Base-by-base conservation (phyloP, 2,329 filamentous ascomycete genomes). In the Chrysosphaeria jannelii region DNA sequence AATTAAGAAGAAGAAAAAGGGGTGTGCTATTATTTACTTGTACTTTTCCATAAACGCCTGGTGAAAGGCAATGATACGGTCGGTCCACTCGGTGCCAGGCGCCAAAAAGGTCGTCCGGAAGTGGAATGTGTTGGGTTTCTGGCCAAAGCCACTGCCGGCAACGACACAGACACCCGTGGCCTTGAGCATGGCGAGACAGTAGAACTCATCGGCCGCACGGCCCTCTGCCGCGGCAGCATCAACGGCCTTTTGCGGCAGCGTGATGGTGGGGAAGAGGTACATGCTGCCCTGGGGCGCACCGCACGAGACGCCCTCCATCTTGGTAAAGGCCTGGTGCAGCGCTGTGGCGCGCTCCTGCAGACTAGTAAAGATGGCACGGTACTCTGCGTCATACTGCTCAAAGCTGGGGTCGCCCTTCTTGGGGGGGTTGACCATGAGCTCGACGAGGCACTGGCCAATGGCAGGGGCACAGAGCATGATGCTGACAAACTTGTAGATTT, bases 401-500 rank as follows among this genome's bases (percentile, higher is more conserved):
- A 72, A 71, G 33, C 74, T 88, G 10, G 75, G 72, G 29, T 88
- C 69, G 28, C 85, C 81, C 35, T 64, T 46, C 39, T 59, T 57
- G 19, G 85, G 85, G 25, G 85, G 85, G 54, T 93, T 91, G 38
- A 91, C 78, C 81, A 93, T 91, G 42, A 90, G 52, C 51, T 93
- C 85, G 30, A 97, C 74, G 22, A 93, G 57, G 48, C 85, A 93
- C 55, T 97, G 85, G 29, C 79, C 81, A 34, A 90, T 61, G 36
- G 97, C 85, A 13, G 85, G 81, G 23, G 85, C 70, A 48, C 85
- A 97, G 34, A 97, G 67, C 50, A 74, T 81, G 50, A 97, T 93
- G 43, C 71, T 85, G 39, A 93, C 71, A 43, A 90, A 90, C 53
- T 97, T 97, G 64, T 93, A 93, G 45, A 97, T 79, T 51, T 93